Percentiles rank a stretch among this genome's conserved stretches.
Conservation (phyloP, 768 basidiomycete genomes). For the Boletus pseudo-olivaceus region DNA sequence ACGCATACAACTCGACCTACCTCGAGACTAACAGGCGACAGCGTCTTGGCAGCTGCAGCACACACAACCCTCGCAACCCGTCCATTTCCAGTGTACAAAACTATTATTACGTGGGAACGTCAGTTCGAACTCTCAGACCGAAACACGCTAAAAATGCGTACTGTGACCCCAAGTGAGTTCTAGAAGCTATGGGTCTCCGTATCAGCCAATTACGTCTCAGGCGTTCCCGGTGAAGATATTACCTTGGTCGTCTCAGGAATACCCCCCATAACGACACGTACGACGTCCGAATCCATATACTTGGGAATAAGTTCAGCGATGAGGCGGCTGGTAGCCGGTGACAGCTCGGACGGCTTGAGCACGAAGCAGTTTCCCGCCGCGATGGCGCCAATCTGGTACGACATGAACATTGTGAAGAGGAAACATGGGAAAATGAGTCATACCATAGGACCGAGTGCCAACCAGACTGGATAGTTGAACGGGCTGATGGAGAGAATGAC, state of each 20-base stretch:
- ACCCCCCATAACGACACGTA: slow-evolving; percentile 68
- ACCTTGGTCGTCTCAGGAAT: slow-evolving; percentile 61
- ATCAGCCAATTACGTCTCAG: background rate
- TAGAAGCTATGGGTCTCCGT: slow-evolving; percentile 45
- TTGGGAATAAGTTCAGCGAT: slow-evolving; percentile 66
- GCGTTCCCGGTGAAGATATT: background rate
- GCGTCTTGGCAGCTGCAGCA: slow-evolving; percentile 68
- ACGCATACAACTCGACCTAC: slow-evolving; percentile 23
- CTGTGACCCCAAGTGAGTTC: slow-evolving; percentile 68
- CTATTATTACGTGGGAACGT: slow-evolving; percentile 12
- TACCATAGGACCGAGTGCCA: slow-evolving; percentile 58
- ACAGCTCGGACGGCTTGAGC: slow-evolving; percentile 74
- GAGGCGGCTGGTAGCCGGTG: slow-evolving; percentile 52
- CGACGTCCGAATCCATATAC: slow-evolving; percentile 67
- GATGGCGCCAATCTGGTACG: slow-evolving; percentile 58
- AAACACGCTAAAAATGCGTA: slow-evolving; percentile 18
- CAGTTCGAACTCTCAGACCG: background rate
- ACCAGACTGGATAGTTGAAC: slow-evolving; percentile 73
- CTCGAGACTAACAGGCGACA: slow-evolving; percentile 67
- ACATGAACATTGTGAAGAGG: background rate
- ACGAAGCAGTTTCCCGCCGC: slow-evolving; percentile 73
- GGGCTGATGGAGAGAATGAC: slow-evolving; percentile 66
- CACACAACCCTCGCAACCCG: slow-evolving; percentile 67
- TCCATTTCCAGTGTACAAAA: slow-evolving; percentile 56
- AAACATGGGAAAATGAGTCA: slow-evolving; percentile 5